phyloP scores from a whole-genome alignment of 257 asterid species.

The Solanum acaule region DNA sequence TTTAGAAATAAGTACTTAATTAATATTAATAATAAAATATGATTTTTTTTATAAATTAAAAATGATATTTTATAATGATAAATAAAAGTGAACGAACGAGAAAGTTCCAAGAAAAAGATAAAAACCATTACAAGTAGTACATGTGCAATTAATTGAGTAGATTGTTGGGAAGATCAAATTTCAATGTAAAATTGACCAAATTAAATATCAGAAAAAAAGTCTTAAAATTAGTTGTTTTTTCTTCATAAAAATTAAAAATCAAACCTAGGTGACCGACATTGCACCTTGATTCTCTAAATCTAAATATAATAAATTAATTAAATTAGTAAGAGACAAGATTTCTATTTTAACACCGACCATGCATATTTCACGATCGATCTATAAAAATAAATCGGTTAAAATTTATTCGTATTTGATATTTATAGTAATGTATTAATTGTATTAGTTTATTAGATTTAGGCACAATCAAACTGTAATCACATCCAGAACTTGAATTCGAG shows the following conservation, averaged over 20 bases:
- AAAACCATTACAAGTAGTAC: background rate
- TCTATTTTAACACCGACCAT: slow-evolving; percentile 3
- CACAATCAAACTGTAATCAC: rapidly evolving
- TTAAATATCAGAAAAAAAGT: background rate
- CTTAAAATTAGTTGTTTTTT: background rate
- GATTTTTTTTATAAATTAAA: too few relatives aligned
- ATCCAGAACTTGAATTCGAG: rapidly evolving
- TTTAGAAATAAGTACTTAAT: too few relatives aligned
- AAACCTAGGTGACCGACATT: background rate
- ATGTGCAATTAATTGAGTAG: background rate
- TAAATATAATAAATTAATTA: background rate
- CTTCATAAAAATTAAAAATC: background rate
- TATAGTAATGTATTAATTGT: background rate
- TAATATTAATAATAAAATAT: too few relatives aligned
- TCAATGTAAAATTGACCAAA: background rate
- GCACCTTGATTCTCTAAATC: background rate
- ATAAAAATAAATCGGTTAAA: background rate
- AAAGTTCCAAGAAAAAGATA: background rate
- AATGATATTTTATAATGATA: too few relatives aligned
- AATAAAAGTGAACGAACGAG: too few relatives aligned
- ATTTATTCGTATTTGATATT: background rate
- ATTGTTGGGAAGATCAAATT: background rate
- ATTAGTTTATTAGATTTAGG: background rate
- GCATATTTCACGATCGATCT: background rate
- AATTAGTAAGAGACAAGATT: background rate